Evolutionary conservation across 441 rosid species (phyloP).

Genomic region (Pelargonium fulgidum): DNA sequence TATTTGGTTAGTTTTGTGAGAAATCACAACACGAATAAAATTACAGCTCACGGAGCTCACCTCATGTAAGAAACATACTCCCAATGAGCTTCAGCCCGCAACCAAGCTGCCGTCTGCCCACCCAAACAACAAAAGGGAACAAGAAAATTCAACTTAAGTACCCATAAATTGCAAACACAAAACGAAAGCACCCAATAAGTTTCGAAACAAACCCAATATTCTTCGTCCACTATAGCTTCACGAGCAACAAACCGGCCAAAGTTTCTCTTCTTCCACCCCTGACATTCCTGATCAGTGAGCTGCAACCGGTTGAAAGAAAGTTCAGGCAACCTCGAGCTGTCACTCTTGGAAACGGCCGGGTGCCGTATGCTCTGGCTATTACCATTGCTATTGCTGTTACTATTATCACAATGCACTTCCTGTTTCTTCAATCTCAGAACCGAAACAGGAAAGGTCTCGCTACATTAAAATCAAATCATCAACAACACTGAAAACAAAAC

Average conservation of each 20-base stretch:
- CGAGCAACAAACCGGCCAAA: neutral
- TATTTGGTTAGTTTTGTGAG: neutral
- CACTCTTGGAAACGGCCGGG: slow-evolving; percentile 3
- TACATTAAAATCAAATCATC: slow-evolving; percentile 1
- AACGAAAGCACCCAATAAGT: neutral
- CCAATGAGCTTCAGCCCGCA: slow-evolving; percentile 7
- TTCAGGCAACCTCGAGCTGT: neutral
- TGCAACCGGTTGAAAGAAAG: slow-evolving; percentile 2
- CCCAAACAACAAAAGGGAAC: neutral
- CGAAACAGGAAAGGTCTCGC: neutral
- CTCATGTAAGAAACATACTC: slow-evolving; percentile 1
- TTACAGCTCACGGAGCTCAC: neutral
- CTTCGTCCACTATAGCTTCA: slow-evolving; percentile 3
- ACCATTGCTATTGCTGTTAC: neutral
- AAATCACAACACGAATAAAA: neutral
- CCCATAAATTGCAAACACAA: neutral
- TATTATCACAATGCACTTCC: neutral
- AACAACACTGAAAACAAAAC: neutral
- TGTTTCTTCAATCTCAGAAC: neutral
- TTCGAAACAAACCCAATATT: slow-evolving; percentile 2
- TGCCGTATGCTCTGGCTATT: slow-evolving; percentile 3
- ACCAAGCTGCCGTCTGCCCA: slow-evolving; percentile 3
- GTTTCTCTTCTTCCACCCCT: slow-evolving; percentile 1
- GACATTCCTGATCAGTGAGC: slow-evolving; percentile 6
- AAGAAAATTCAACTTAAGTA: neutral